Evolutionary conservation across 2,329 filamentous ascomycete genomes (phyloP).

Genomic region (Tothia fuscella): DNA sequence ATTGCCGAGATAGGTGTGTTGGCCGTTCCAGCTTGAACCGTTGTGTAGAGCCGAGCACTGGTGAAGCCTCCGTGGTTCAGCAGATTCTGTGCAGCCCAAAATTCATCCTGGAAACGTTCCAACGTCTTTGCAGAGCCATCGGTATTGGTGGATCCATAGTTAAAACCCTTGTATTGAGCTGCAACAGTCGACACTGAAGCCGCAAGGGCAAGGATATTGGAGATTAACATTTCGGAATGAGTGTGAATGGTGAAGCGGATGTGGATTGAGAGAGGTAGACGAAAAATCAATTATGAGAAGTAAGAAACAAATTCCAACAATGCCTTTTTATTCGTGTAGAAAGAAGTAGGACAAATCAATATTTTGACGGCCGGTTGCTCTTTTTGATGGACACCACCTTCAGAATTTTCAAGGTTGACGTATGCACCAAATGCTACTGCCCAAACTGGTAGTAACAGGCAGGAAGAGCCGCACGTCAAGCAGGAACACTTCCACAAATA

Average conservation of each 20-base stretch:
- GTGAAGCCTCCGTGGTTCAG: slow-evolving; percentile 54
- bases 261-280: not conserved
- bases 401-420: too few relatives aligned
- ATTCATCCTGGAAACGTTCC: slow-evolving; percentile 57
- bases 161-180: slow-evolving; percentile 51
- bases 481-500: too few relatives aligned
- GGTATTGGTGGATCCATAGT: slow-evolving; percentile 54
- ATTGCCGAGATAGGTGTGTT: slow-evolving; percentile 58
- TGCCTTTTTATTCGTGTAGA: too few relatives aligned
- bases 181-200: slow-evolving; percentile 29
- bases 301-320: not conserved
- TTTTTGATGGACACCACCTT: too few relatives aligned
- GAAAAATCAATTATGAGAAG: not conserved
- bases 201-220: slow-evolving; percentile 24
- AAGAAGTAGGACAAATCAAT: too few relatives aligned
- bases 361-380: too few relatives aligned
- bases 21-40: slow-evolving; percentile 55
- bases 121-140: slow-evolving; percentile 49
- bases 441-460: too few relatives aligned
- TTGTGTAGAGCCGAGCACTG: slow-evolving; percentile 64
- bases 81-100: slow-evolving; percentile 52
- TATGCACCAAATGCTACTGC: too few relatives aligned
- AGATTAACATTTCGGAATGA: slow-evolving; percentile 22
- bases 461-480: too few relatives aligned
- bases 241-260: not conserved